A percentile compares a stretch with the other conserved stretches of the same genome.
These are phyloP conservation scores for Sphagnum fallax DNA, from an alignment of 228 moss, liverwort and hornwort genomes.

Conservation along the genomic window DNA sequence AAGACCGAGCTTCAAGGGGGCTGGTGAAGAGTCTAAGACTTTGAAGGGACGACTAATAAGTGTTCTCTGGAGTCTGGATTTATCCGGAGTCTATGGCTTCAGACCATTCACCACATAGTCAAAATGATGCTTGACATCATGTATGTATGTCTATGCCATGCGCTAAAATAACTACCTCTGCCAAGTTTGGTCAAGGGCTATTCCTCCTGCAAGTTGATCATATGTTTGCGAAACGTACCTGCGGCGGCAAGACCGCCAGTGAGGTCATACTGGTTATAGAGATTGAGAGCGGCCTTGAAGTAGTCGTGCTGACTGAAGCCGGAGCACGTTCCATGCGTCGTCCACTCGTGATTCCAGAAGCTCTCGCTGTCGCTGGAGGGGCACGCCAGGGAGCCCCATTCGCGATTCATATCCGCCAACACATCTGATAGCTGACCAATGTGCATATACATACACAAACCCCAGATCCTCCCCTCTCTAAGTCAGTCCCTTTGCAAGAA, in stretches of 20 bases:
- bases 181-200: not conserved
- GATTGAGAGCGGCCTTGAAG: constrained; percentile 44
- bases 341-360: constrained; percentile 96
- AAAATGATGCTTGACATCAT: too few species aligned
- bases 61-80: not conserved
- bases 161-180: too few species aligned
- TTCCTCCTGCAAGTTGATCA: not conserved
- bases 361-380: constrained; percentile 62
- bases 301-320: constrained; percentile 53
- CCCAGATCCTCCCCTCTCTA: too few species aligned
- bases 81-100: not conserved
- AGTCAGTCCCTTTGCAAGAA: too few species aligned
- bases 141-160: too few species aligned
- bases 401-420: constrained; percentile 43
- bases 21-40: not conserved
- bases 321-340: constrained; percentile 93
- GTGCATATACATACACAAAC: too few species aligned
- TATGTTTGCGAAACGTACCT: constrained; percentile 23
- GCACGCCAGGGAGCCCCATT: constrained; percentile 84
- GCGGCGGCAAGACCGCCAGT: constrained; percentile 49
- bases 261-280: constrained; percentile 45
- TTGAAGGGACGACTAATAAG: not conserved
- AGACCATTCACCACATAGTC: not conserved
- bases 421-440: constrained; percentile 60
- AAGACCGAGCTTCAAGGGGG: not conserved